Evolutionary conservation across 306 rosid species (phyloP).

Genomic region (Vigna trinervia): DNA sequence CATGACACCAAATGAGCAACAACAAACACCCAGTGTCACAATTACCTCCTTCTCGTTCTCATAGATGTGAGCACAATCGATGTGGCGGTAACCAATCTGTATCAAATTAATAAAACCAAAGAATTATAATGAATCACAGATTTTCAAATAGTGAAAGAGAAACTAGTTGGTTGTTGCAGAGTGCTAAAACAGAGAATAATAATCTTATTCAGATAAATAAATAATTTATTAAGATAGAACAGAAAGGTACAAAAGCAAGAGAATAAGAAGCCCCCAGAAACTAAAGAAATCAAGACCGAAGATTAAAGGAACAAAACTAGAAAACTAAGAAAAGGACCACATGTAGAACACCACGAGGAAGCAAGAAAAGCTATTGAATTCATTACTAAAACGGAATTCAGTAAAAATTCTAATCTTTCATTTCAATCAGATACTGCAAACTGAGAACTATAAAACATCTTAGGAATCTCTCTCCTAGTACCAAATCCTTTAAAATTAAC

Average conservation of each 20-base stretch:
- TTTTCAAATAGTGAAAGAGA: background rate
- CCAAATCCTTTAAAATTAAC: background rate
- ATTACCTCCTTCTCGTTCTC: constrained; percentile 80
- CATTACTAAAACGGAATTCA: background rate
- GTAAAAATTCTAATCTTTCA: background rate
- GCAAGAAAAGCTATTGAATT: background rate
- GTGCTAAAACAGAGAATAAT: constrained; percentile 2
- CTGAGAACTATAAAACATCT: background rate
- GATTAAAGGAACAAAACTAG: background rate
- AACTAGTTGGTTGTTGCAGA: constrained; percentile 14
- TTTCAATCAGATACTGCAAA: background rate
- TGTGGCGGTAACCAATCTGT: constrained; percentile 82
- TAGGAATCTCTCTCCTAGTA: background rate
- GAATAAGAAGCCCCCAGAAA: background rate
- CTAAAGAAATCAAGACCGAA: background rate
- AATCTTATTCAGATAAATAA: background rate
- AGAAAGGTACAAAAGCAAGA: background rate
- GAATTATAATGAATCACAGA: background rate
- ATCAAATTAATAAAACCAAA: constrained; percentile 34
- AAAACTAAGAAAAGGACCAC: too few species aligned
- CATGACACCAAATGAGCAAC: background rate
- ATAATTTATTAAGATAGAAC: background rate
- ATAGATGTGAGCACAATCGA: constrained; percentile 84
- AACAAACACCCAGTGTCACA: background rate
- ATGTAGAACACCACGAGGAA: background rate